Evolutionary conservation across 495 filamentous ascomycete genomes (phyloP).

Genomic region (Parathielavia hyrcaniae): DNA sequence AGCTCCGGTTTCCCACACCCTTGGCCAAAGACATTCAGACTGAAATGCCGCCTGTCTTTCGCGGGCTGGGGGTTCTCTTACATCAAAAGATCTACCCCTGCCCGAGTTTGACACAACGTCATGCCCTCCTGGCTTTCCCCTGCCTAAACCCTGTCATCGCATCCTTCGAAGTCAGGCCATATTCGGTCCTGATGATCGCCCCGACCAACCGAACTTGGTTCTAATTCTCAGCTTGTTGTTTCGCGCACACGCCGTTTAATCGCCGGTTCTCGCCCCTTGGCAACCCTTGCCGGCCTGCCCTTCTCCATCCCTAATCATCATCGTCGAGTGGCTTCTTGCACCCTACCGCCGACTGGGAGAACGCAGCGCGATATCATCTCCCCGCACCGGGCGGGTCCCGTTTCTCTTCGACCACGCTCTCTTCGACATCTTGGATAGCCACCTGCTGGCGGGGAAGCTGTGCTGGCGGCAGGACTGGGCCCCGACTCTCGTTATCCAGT

Average conservation of each 20-base stretch:
- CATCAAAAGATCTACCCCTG: neutral
- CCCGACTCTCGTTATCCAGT: neutral
- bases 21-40: constrained; percentile 7
- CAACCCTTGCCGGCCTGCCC: constrained; percentile 12
- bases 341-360: constrained; percentile 6
- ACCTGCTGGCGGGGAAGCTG: constrained; percentile 1
- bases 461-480: neutral
- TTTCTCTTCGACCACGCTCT: constrained; percentile 23
- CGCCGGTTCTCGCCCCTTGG: constrained; percentile 19
- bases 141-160: constrained; percentile 7
- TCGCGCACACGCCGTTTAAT: constrained; percentile 18
- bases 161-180: constrained; percentile 21
- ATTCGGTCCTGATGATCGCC: constrained; percentile 22
- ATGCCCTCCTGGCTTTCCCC: constrained; percentile 2
- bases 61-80: neutral
- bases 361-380: constrained; percentile 17
- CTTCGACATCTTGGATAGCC: constrained; percentile 3
- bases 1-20: neutral
- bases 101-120: constrained; percentile 1
- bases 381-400: constrained; percentile 31
- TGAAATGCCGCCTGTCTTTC: neutral
- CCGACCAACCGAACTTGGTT: constrained; percentile 29
- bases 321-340: neutral
- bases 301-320: constrained; percentile 10
- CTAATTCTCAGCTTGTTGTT: constrained; percentile 11